These are phyloP conservation scores for Vitis hybrid DNA, from an alignment of 177 flowering plant genomes.

Conservation along the genomic window DNA sequence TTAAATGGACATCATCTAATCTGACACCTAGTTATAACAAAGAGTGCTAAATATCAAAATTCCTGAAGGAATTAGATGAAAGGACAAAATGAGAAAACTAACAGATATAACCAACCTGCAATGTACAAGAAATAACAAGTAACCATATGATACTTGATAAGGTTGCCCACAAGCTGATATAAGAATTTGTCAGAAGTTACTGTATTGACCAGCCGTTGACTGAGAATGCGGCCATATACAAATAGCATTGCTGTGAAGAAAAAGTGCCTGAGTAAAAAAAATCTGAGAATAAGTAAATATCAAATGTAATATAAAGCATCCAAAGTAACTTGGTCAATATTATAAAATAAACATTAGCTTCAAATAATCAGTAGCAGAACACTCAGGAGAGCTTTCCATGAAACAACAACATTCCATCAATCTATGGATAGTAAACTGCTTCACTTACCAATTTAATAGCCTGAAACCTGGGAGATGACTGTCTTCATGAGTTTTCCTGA, in stretches of 20 bases:
- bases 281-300: neutral
- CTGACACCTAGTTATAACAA: no score
- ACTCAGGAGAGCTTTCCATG: neutral
- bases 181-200: constrained; percentile 73
- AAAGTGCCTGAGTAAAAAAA: constrained; percentile 72
- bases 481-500: constrained; percentile 80
- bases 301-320: neutral
- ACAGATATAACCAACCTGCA: constrained; percentile 56
- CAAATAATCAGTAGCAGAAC: neutral
- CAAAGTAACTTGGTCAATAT: neutral
- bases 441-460: constrained; percentile 77
- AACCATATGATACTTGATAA: constrained; percentile 92
- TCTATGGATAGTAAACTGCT: neutral
- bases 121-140: constrained; percentile 89
- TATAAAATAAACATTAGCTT: neutral
- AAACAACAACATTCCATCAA: neutral
- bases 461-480: constrained; percentile 87
- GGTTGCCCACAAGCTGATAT: constrained; percentile 63
- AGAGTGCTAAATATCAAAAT: no score
- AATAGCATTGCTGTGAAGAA: constrained; percentile 98
- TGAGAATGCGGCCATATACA: constrained; percentile 89
- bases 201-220: constrained; percentile 88
- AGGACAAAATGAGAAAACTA: neutral
- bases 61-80: neutral
- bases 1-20: no score